A percentile compares a stretch with the other conserved stretches of the same genome.
Evolutionary conservation across 306 rosid genomes (phyloP).

Genomic region (Potentilla sterilis): DNA sequence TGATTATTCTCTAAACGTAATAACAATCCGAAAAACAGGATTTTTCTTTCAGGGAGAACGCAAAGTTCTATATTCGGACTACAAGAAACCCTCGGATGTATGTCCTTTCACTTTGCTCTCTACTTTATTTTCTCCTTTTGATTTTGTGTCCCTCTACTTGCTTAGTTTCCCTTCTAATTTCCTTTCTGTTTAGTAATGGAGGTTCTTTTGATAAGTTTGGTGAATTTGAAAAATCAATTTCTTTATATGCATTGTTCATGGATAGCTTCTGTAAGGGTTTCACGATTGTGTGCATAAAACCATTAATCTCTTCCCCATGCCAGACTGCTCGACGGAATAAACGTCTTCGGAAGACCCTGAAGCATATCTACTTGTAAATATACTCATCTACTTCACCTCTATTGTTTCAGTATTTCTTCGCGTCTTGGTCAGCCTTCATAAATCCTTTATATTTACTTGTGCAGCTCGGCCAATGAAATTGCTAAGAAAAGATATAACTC

Average conservation of each 20-base stretch:
- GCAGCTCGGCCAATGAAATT: not conserved
- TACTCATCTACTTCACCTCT: not conserved
- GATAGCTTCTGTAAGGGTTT: too few species aligned
- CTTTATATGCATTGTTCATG: too few species aligned
- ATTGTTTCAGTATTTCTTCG: not conserved
- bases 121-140: not conserved
- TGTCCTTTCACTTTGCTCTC: not conserved
- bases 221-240: not conserved
- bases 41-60: not conserved
- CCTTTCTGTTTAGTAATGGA: not conserved
- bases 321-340: not conserved
- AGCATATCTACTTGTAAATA: not conserved
- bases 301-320: not conserved
- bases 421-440: not conserved
- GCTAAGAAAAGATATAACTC: not conserved
- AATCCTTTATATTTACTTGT: not conserved
- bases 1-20: not conserved
- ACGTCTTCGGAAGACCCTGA: not conserved
- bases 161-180: too few species aligned
- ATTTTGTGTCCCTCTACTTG: not conserved
- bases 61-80: not conserved
- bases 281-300: not conserved
- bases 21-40: not conserved
- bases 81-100: not conserved
- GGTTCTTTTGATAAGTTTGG: not conserved